Base-by-base conservation (phyloP, 2,329 filamentous ascomycete genomes). In the Blumeriella jaapii region DNA sequence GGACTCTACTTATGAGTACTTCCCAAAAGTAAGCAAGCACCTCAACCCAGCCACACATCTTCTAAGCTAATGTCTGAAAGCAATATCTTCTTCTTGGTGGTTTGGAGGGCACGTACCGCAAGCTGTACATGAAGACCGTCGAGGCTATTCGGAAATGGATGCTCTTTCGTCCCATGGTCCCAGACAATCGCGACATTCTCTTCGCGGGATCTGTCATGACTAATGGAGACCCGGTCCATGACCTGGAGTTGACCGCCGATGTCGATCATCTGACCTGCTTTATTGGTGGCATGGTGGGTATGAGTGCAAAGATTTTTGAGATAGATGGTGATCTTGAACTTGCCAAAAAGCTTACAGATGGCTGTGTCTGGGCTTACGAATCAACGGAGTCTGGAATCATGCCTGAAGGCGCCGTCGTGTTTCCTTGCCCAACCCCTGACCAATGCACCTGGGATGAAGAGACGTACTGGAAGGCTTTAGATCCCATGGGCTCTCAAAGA, bases 41-140 rank as follows among this genome's bases (percentile, higher is more conserved):
- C 4, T 4, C 37, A 6, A 20, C 25, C 7, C n/a, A 4, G n/a
- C 2, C 24, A 15, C 3, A 14, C 17, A 5, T 13, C 16, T 6
- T 16, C 12, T 7, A 28, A 18, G 10, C 52, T 57, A 37, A 58
- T 33, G 7, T 2, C 23, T 12, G 19, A 19, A 24, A 75, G 53
- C 64, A 87, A 61, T 81, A 79, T 52, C 61, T 91, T 9, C 68
- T 93, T 4, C 69, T 93, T 2, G 82, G 83, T 38, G 86, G 85
- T 1, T 65, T 76, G 1, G 73, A 78, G 43, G 61, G 68, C 18
- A 82, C 85, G 54, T 93, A 93, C 56, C 65, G 68, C 41, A 69
- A 68, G 13, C 70, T 93, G 59, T 85, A 93, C 54, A 66, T 78
- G 39, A 71, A 71, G 38, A 70, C 75, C 3, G 70, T 78, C 18